Base-by-base conservation (phyloP, 768 basidiomycete genomes). In the Mycena alexandri region DNA sequence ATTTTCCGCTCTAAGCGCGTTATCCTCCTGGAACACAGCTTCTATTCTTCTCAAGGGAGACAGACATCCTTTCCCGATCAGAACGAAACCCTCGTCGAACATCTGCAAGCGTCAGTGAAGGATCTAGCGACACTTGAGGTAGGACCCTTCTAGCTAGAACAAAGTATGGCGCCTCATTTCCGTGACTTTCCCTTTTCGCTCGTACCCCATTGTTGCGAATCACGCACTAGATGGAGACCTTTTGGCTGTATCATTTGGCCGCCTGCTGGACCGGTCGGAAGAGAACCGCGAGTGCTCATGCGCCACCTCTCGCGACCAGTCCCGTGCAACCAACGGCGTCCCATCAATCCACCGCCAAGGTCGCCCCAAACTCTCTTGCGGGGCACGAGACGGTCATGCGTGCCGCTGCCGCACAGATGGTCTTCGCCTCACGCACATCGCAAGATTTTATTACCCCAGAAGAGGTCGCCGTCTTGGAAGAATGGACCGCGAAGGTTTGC, bases 31-130 rank as follows among this genome's bases (percentile, higher is more conserved):
- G 29, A 69, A 65, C 68, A 21, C 69, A 94, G 93, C 75, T 94
- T 94, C 79, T 94, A 94, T 80, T 93, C 93, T 54, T 93, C 93
- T 14, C 93, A 94, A 79, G 93, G 93, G 50, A 85, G 93, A 69
- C 88, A 89, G 72, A 94, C 93, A 3, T 91, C 91, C 6, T 94
- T 94, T 74, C 87, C 87, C 41, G 93, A 94, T 78, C 82, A 87
- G 74, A 95, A 94, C 75, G 80, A 81, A 36, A 78, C 82, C 72
- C 84, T 94, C 61, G 87, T 94, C 57, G 82, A 86, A 54, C 77
- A 83, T 44, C 77, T 94, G 50, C 81, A 84, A 72, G 73, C 76
- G 34, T 77, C 81, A n/a, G 80, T 87, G 48, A 76, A 80, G 48
- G 85, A 88, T 57, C 77, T 93, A 50, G 82, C 87, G 5, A 92